phyloP scores from a whole-genome alignment of 805 yeast species.

The Phaffomyces thermotolerans region DNA sequence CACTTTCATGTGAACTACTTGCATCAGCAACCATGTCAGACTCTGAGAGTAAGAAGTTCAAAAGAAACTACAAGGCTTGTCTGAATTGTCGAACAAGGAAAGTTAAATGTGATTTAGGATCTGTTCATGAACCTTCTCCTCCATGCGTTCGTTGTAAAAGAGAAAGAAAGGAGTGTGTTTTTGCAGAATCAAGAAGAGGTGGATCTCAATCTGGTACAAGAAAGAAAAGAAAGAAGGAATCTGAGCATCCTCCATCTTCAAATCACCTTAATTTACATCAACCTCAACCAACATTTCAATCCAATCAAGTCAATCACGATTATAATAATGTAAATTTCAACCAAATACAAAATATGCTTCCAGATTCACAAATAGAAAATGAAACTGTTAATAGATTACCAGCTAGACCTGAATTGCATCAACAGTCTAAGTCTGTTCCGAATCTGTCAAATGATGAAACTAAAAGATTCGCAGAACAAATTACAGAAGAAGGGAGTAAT shows the following conservation, averaged over 20 bases:
- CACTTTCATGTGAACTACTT: background rate
- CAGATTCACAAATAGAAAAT: too few relatives aligned
- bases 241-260: too few relatives aligned
- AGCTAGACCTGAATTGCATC: background rate
- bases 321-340: too few relatives aligned
- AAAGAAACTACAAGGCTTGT: slow-evolving; percentile 76
- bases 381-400: too few relatives aligned
- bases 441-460: background rate
- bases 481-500: slow-evolving; percentile 9
- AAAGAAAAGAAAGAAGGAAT: slow-evolving; percentile 15
- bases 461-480: slow-evolving; percentile 8
- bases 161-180: slow-evolving; percentile 75
- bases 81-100: slow-evolving; percentile 78
- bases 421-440: background rate
- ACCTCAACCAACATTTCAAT: too few relatives aligned
- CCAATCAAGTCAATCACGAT: too few relatives aligned
- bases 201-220: slow-evolving; percentile 27
- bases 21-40: background rate
- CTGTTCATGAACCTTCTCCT: slow-evolving; percentile 66
- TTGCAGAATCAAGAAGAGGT: slow-evolving; percentile 53
- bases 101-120: slow-evolving; percentile 81
- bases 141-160: slow-evolving; percentile 83
- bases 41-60: slow-evolving; percentile 30
- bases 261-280: too few relatives aligned
- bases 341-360: too few relatives aligned